Evolutionary conservation across 2,329 filamentous ascomycete genomes (phyloP), one percentile per base, ranked within the genome.

Genomic region (Hyphodiscus sp.): DNA sequence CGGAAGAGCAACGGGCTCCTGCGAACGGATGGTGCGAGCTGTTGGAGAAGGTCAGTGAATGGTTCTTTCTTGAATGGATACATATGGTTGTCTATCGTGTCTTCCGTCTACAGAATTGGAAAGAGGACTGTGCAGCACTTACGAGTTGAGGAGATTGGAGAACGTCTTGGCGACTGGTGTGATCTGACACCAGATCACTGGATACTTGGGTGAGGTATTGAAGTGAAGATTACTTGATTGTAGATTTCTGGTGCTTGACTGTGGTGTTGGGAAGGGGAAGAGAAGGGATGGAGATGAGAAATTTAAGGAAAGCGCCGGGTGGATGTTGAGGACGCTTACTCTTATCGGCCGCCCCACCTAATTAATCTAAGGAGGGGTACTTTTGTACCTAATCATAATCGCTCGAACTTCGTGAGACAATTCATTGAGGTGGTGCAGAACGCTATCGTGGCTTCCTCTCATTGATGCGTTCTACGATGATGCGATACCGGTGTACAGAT

Each of bases 131-230:
- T 38, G 33, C 4, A 45, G 26, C 76, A 57, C 90, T 73, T 82
- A 96, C 91, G 91, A 96, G 83, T 94, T 94, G 66, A 96, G 86
- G 68, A 95, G 87, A 78, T 95, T 96, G 80, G 91, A 92, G 86
- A 96, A 96, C 91, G 90, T 96, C 77, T 89, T 96, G 89, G 81
- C 86, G 85, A 78, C 80, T 71, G 70, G 70, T 55, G 61, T 65
- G 68, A 70, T 63, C 66, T 26, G 23, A 64, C 63, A 65, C 62
- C 60, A 52, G 59, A 57, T 64, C 63, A 65, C 65, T 30, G 20
- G 49, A 26, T 53, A 47, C 42, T 52, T 51, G 11, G 48, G 46
- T 52, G 50, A 49, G 54, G 48, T 55, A 53, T 26, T 45, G 41
- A 47, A 48, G 42, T 29, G 20, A 45, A 49, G 30, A n/a, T 23